Percentiles rank a stretch among this genome's conserved stretches.
Conservation (phyloP, 2,329 filamentous ascomycete species). For the Stagonosporopsis tanaceti region DNA sequence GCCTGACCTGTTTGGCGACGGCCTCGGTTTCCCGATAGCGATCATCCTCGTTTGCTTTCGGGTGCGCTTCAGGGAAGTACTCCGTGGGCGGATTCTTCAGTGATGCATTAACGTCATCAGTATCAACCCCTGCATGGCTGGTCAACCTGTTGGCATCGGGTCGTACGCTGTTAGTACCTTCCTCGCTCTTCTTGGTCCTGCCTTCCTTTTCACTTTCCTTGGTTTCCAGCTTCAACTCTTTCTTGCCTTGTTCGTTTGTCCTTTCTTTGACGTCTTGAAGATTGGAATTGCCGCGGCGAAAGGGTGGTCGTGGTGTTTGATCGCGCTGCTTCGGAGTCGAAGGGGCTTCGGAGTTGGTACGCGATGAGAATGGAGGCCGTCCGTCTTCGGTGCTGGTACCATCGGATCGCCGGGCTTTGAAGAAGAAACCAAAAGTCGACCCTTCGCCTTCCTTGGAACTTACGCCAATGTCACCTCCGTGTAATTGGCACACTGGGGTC, state of each 20-base stretch:
- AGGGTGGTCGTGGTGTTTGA: constrained; percentile 35
- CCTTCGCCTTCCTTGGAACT: constrained; percentile 46
- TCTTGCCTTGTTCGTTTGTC: constrained; percentile 18
- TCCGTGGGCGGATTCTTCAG: constrained; percentile 47
- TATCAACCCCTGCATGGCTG: constrained; percentile 31
- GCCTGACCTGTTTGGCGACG: constrained; percentile 24
- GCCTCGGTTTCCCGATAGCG: constrained; percentile 36
- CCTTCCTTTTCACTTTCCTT: constrained; percentile 1
- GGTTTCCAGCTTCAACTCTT: constrained; percentile 15
- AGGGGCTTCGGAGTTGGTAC: constrained; percentile 35
- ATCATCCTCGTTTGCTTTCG: constrained; percentile 26
- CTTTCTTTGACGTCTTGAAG: constrained; percentile 37
- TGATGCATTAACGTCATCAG: constrained; percentile 25
- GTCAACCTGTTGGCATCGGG: constrained; percentile 21
- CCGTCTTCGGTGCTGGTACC: constrained; percentile 30
- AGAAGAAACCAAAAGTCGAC: constrained; percentile 50
- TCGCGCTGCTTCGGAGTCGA: constrained; percentile 18
- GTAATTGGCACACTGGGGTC: constrained; percentile 44
- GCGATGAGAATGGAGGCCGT: constrained; percentile 35
- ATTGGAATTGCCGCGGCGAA: constrained; percentile 39
- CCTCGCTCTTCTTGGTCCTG: background rate
- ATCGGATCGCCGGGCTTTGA: constrained; percentile 44
- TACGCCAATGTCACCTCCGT: constrained; percentile 50
- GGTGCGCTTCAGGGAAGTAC: constrained; percentile 38
- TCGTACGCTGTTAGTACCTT: background rate